Evolutionary conservation across 2,329 filamentous ascomycete species (phyloP).

Genomic region (Fusarium sulawesiense): DNA sequence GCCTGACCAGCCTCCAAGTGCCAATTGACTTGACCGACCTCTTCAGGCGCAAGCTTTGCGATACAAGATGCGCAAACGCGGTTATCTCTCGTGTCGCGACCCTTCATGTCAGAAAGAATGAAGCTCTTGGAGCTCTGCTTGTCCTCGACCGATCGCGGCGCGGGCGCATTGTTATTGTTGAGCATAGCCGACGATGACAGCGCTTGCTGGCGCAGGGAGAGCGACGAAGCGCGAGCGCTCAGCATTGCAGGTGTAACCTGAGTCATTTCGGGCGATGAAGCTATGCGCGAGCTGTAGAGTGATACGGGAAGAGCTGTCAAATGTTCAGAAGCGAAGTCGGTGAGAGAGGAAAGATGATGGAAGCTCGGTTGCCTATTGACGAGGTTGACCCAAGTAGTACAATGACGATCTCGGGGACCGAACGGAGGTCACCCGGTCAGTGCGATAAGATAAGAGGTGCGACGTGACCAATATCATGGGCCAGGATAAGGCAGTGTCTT

Average conservation of each 20-base stretch:
- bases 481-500: constrained; percentile 1
- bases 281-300: constrained; percentile 15
- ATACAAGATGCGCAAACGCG: constrained; percentile 55
- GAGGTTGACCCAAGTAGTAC: constrained; percentile 15
- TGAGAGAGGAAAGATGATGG: background rate
- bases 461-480: constrained; percentile 19
- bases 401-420: constrained; percentile 33
- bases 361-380: constrained; percentile 19
- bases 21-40: constrained; percentile 50
- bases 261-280: constrained; percentile 53
- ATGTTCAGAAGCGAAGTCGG: background rate
- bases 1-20: constrained; percentile 37
- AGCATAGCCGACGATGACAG: constrained; percentile 43
- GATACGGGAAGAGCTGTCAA: background rate
- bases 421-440: constrained; percentile 37
- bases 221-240: constrained; percentile 56
- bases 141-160: constrained; percentile 37
- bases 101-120: constrained; percentile 57
- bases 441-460: constrained; percentile 32
- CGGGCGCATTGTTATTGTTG: constrained; percentile 44
- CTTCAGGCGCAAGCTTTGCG: constrained; percentile 47
- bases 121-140: constrained; percentile 57
- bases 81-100: constrained; percentile 50
- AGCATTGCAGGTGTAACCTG: constrained; percentile 59
- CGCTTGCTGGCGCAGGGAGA: constrained; percentile 58